phyloP scores from a whole-genome alignment of 2,329 filamentous ascomycete genomes.

The Boeremia exigua region DNA sequence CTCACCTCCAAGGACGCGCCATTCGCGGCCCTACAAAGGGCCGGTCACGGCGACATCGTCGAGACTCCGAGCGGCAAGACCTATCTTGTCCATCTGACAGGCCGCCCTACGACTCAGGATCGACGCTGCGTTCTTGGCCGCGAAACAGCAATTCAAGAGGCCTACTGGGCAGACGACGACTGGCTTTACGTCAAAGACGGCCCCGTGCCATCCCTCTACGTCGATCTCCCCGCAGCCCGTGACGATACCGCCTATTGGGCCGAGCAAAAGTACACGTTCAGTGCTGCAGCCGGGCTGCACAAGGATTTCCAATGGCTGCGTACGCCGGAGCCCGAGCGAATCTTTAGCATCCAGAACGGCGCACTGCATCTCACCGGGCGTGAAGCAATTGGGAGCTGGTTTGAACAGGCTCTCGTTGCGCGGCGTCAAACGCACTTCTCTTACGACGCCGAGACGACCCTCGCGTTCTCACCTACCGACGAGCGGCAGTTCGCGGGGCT shows the following conservation, averaged over 20 bases:
- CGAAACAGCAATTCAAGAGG: conserved; percentile 60
- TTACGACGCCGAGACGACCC: conserved; percentile 64
- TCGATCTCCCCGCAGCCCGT: conserved; percentile 37
- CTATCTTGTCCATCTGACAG: conserved; percentile 44
- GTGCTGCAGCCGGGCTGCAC: conserved; percentile 54
- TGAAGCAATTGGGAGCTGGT: conserved; percentile 57
- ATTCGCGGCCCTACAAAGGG: conserved; percentile 39
- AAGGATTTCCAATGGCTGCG: conserved; percentile 64
- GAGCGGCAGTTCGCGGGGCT: conserved; percentile 68
- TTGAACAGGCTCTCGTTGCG: conserved; percentile 61
- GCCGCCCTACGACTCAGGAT: conserved; percentile 42
- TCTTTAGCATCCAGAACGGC: conserved; percentile 55
- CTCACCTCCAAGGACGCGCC: conserved; percentile 49
- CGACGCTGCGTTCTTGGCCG: conserved; percentile 46
- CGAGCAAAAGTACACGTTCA: conserved; percentile 57
- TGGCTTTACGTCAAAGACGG: conserved; percentile 69
- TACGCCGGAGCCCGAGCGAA: conserved; percentile 55
- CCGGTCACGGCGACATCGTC: conserved; percentile 48
- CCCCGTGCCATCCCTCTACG: conserved; percentile 52
- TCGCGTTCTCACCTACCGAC: conserved; percentile 62
- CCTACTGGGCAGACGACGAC: conserved; percentile 64
- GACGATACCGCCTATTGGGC: conserved; percentile 46
- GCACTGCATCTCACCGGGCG: conserved; percentile 61
- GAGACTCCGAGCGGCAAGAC: conserved; percentile 42
- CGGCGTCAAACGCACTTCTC: conserved; percentile 65